Evolutionary conservation across 345 rosid species (phyloP).

Genomic region (Adansonia digitata): DNA sequence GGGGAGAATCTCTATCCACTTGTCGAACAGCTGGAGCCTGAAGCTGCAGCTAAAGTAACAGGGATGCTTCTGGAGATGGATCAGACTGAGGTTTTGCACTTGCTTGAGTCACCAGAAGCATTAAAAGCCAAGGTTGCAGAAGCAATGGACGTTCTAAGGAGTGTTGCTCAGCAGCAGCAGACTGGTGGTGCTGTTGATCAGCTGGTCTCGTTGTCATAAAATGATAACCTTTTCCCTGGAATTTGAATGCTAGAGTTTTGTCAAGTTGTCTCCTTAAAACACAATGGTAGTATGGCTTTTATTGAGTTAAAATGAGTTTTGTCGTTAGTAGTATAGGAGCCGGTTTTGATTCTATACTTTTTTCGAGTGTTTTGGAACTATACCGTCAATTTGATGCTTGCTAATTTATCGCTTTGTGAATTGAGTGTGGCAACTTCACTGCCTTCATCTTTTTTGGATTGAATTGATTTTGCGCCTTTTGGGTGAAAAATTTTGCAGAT

Average conservation of each 20-base stretch:
- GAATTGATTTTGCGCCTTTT: neutral
- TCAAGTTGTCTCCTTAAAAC: neutral
- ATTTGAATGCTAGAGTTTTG: neutral
- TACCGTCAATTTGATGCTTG: neutral
- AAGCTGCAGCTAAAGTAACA: constrained; percentile 86
- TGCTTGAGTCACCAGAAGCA: constrained; percentile 91
- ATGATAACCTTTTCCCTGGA: constrained; percentile 49
- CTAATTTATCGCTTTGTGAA: neutral
- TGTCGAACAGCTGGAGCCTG: constrained; percentile 84
- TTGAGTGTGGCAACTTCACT: neutral
- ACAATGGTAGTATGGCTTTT: neutral
- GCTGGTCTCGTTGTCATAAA: constrained; percentile 64
- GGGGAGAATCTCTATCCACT: constrained; percentile 92
- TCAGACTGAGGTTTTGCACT: constrained; percentile 85
- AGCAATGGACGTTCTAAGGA: constrained; percentile 90
- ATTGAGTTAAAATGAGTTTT: neutral
- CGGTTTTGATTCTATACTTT: neutral
- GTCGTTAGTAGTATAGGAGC: neutral
- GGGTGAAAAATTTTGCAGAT: neutral
- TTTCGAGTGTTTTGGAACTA: neutral
- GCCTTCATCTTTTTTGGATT: neutral
- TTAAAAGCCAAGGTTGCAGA: constrained; percentile 80
- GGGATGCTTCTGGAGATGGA: constrained; percentile 99
- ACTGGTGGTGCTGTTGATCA: constrained; percentile 61
- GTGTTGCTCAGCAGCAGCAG: constrained; percentile 57